Percentiles rank a stretch among this genome's conserved stretches.
These are phyloP conservation scores for Cornus suecica DNA, from an alignment of 148 eudicot genomes.

Conservation along the genomic window DNA sequence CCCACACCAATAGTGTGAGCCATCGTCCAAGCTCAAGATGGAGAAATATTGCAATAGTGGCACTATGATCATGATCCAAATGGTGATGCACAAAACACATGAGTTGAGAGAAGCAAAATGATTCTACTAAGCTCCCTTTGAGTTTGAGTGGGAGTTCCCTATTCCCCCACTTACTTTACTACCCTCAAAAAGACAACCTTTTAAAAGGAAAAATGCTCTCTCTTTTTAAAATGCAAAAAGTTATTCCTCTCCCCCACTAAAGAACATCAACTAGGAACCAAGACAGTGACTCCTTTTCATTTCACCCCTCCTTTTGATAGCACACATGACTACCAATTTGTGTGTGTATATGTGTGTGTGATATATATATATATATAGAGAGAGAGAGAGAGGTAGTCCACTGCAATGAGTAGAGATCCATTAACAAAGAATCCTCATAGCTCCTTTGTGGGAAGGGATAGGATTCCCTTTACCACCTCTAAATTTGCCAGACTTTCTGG, in stretches of 20 bases:
- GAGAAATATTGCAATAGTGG: background rate
- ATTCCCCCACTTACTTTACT: constrained; percentile 23
- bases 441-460: constrained; percentile 25
- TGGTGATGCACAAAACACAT: background rate
- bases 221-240: constrained; percentile 27
- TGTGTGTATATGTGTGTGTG: background rate
- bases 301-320: constrained; percentile 28
- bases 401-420: constrained; percentile 18
- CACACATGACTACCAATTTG: constrained; percentile 21
- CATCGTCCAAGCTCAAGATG: no score
- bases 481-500: constrained; percentile 33
- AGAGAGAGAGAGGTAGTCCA: constrained; percentile 8
- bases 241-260: constrained; percentile 39
- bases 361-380: background rate
- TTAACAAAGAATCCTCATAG: constrained; percentile 11
- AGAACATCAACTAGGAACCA: constrained; percentile 52
- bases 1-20: no score
- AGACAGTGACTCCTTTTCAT: constrained; percentile 28
- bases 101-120: background rate
- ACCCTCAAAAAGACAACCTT: constrained; percentile 37
- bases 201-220: constrained; percentile 35
- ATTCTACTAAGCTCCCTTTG: constrained; percentile 5
- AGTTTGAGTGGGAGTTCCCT: constrained; percentile 38
- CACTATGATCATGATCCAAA: background rate
- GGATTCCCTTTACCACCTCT: constrained; percentile 50